A percentile compares a stretch with the other conserved stretches of the same genome.
These are phyloP conservation scores for Paratinospora sagittata DNA, from an alignment of 164 flowering plant species.

Conservation along the genomic window DNA sequence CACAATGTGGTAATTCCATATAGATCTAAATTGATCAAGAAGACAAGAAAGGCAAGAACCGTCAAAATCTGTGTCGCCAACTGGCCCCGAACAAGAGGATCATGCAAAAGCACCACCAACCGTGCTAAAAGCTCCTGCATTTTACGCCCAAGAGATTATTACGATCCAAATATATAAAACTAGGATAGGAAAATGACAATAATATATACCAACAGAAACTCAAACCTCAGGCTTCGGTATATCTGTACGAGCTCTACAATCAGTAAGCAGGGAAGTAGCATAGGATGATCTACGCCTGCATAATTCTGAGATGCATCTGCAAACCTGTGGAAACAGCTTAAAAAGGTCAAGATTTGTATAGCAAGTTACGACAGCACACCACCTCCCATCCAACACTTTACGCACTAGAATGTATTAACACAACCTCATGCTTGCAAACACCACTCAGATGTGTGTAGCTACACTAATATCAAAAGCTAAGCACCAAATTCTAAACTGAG, in stretches of 20 bases:
- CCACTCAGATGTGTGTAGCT: not conserved
- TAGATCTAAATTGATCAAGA: not conserved
- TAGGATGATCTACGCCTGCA: constrained; percentile 58
- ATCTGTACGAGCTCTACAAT: constrained; percentile 64
- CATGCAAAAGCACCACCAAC: constrained; percentile 80
- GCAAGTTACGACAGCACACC: not conserved
- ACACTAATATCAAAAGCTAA: not conserved
- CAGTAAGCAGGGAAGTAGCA: constrained; percentile 43
- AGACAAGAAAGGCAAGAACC: constrained; percentile 25
- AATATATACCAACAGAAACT: not conserved
- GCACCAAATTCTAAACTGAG: not conserved
- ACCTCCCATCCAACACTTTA: not conserved
- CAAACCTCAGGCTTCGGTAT: constrained; percentile 84
- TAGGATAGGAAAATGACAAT: constrained; percentile 1
- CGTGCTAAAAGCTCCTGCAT: constrained; percentile 87
- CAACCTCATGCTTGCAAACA: not conserved
- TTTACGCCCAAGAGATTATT: constrained; percentile 6
- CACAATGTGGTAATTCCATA: not conserved
- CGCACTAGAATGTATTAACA: not conserved
- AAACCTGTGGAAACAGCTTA: constrained; percentile 47
- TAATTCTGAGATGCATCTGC: constrained; percentile 91
- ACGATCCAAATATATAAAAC: not conserved
- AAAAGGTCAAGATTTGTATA: not conserved
- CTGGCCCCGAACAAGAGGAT: constrained; percentile 87
- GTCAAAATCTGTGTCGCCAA: constrained; percentile 79